A percentile compares a stretch with the other conserved stretches of the same genome.
phyloP scores from a whole-genome alignment of 306 rosid genomes.

The Spatholobus suberectus region DNA sequence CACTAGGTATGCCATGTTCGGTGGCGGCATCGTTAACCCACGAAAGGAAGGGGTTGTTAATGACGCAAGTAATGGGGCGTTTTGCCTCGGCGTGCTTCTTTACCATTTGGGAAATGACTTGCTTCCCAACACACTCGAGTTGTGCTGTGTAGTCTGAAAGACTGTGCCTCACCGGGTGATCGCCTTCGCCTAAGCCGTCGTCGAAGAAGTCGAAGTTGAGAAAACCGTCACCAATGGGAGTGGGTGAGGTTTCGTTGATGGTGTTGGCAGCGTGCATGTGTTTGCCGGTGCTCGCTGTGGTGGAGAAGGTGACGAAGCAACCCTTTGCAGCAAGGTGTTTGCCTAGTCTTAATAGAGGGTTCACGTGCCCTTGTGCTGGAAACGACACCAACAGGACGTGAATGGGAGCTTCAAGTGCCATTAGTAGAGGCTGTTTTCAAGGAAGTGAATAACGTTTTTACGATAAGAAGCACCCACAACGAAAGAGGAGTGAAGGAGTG shows the following conservation, averaged over 20 bases:
- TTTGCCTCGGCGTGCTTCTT: constrained; percentile 37
- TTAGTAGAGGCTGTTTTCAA: not conserved
- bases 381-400: constrained; percentile 59
- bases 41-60: constrained; percentile 58
- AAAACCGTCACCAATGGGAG: constrained; percentile 53
- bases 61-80: constrained; percentile 51
- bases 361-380: constrained; percentile 67
- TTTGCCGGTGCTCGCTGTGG: constrained; percentile 41
- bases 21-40: constrained; percentile 62
- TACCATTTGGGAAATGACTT: constrained; percentile 35
- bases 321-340: constrained; percentile 64
- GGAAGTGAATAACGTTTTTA: too few species aligned
- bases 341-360: constrained; percentile 58
- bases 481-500: too few species aligned
- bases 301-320: constrained; percentile 53
- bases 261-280: constrained; percentile 41
- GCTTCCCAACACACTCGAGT: constrained; percentile 45
- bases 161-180: constrained; percentile 31
- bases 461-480: too few species aligned
- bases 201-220: constrained; percentile 56
- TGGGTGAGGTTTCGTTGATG: not conserved
- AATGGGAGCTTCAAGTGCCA: constrained; percentile 40
- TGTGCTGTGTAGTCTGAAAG: constrained; percentile 25
- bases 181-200: constrained; percentile 48
- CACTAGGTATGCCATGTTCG: constrained; percentile 40